Evolutionary conservation across 2,329 filamentous ascomycete species (phyloP), one percentile per base, ranked within the genome.

Genomic region (Aspergillus sclerotialis): DNA sequence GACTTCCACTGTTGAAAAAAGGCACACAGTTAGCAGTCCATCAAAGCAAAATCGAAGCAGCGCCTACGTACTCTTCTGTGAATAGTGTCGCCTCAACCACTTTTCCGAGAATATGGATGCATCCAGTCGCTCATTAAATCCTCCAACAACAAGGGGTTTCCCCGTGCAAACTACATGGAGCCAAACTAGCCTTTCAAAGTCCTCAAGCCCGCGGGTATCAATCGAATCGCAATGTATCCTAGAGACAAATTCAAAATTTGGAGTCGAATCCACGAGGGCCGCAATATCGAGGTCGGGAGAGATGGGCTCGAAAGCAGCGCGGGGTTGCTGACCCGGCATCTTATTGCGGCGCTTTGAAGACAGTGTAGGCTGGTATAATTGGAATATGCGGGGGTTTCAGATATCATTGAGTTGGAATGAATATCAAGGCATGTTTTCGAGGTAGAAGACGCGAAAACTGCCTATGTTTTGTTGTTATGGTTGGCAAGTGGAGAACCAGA

Each of bases 221-320:
- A 96, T 84, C 58, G 86, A 83, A 19, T 84, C 73, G 43, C 78
- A 82, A 4, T 82, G 82, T 23, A 96, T 83, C 31, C 87, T 79
- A 32, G 83, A 76, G 6, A 84, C 89, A 76, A 84, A 92, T 60
- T 88, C 79, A 53, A 98, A 94, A 53, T 94, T 94, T 2, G 80
- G 72, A 0, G 82, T 84, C 7, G 74, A 73, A 37, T 92, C 81
- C 11, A 96, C 85, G 2, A 96, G 70, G 1, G 67, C 65, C 25
- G 77, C 67, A 11, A 96, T 69, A 55, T 96, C 82, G 37, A 96
- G 77, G 52, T 90, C 78, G 0, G 89, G 89, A 0, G 88, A 77
- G 30, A 96, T 84, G 1, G 90, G 89, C 59, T 94, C 87, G 60
- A 96, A 96, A 33, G 88, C 86, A 11, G 88, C 87, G 54, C 87